Evolutionary conservation across 108 stramenopile genomes (phyloP).

Genomic region (Stephanodiscus triporus): DNA sequence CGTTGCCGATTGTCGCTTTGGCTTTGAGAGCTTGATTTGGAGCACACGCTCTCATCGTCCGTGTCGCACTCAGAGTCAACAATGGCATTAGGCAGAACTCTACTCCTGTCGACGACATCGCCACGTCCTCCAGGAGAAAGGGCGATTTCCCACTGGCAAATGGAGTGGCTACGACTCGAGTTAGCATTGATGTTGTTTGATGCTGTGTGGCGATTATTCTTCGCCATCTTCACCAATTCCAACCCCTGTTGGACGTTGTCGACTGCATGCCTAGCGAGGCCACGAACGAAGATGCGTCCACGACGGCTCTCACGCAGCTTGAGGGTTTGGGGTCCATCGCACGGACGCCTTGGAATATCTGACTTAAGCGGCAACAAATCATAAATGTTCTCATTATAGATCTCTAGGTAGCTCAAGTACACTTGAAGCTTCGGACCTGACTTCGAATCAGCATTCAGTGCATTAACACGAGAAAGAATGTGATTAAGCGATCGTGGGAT

Average conservation of each 20-base stretch:
- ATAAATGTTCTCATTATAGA: constrained; percentile 97
- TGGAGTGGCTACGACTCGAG: constrained; percentile 92
- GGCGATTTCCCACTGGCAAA: constrained; percentile 87
- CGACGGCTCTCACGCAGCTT: constrained; percentile 86
- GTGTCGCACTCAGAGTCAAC: constrained; percentile 59
- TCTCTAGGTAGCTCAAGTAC: constrained; percentile 91
- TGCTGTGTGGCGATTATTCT: constrained; percentile 78
- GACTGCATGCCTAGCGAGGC: constrained; percentile 81
- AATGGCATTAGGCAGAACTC: constrained; percentile 9
- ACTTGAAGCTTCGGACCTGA: constrained; percentile 48
- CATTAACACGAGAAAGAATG: constrained; percentile 61
- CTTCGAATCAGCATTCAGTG: constrained; percentile 13
- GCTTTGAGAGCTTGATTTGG: constrained; percentile 33
- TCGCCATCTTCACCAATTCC: constrained; percentile 62
- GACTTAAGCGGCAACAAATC: constrained; percentile 81
- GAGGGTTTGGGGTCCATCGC: constrained; percentile 52
- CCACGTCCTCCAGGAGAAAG: constrained; percentile 11
- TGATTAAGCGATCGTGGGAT: constrained; percentile 80
- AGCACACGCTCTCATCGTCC: constrained; percentile 63
- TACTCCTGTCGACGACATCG: background rate
- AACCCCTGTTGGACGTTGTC: constrained; percentile 64
- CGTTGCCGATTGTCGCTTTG: constrained; percentile 27
- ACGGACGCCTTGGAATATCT: constrained; percentile 26
- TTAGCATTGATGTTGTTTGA: constrained; percentile 90
- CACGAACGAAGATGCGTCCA: constrained; percentile 85